Percentiles rank a stretch among this genome's conserved stretches.
Evolutionary conservation across 176 grass and related monocot species (phyloP).

Genomic region (Oryza brachyantha): DNA sequence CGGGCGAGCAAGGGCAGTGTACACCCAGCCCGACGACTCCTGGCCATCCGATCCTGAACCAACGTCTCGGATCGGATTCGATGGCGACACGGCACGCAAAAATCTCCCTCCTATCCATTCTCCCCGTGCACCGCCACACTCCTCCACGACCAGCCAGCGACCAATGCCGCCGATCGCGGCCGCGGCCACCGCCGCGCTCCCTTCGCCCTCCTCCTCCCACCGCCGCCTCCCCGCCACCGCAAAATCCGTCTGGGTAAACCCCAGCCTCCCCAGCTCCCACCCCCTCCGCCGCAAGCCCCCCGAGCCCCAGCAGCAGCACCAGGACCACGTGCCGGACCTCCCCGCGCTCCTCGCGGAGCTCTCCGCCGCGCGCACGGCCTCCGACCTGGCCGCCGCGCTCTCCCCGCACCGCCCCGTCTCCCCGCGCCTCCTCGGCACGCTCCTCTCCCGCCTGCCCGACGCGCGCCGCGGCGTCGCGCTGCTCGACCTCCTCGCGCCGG

Average conservation of each 20-base stretch:
- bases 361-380: constrained; percentile 42
- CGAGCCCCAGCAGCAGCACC: constrained; percentile 9
- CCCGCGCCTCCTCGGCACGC: constrained; percentile 77
- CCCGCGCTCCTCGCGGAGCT: constrained; percentile 47
- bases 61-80: not conserved
- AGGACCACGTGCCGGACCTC: constrained; percentile 54
- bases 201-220: not conserved
- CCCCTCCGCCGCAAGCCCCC: constrained; percentile 35
- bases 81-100: constrained; percentile 6
- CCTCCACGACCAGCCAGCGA: not conserved
- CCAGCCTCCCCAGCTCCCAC: constrained; percentile 42
- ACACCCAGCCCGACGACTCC: not conserved
- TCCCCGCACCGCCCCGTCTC: constrained; percentile 60
- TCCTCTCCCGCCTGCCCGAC: constrained; percentile 71
- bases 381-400: constrained; percentile 58
- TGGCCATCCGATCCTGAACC: not conserved
- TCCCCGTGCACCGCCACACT: not conserved
- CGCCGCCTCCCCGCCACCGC: constrained; percentile 17
- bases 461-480: constrained; percentile 75
- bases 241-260: constrained; percentile 51
- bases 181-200: constrained; percentile 16
- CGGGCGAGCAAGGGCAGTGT: not conserved
- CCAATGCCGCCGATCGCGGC: constrained; percentile 29
- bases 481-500: constrained; percentile 60
- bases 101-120: constrained; percentile 44